These are phyloP conservation scores for Ceratobasidium papillatum DNA, from an alignment of 1,284 basidiomycete species.

Conservation along the genomic window DNA sequence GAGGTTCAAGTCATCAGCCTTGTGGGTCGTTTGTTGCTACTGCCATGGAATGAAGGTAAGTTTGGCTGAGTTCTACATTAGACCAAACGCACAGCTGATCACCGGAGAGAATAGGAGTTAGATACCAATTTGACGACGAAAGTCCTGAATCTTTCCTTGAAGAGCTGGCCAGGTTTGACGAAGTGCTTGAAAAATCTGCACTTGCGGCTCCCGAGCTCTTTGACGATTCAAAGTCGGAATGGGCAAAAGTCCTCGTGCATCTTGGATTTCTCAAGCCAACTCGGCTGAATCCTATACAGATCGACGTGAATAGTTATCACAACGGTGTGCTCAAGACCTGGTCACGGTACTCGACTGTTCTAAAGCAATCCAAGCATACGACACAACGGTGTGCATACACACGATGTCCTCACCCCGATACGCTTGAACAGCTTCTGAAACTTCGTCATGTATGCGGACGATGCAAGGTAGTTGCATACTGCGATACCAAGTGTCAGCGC, in stretches of 20 bases:
- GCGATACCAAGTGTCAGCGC: background rate
- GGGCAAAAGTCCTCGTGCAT: background rate
- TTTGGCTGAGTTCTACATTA: background rate
- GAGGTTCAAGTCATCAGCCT: background rate
- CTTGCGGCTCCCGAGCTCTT: background rate
- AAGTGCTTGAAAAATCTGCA: background rate
- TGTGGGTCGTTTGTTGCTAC: background rate
- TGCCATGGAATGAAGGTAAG: background rate
- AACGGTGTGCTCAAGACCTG: background rate
- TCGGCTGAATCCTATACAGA: background rate
- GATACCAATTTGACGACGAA: background rate
- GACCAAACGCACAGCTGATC: background rate
- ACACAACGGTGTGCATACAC: slow-evolving; percentile 4
- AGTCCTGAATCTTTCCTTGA: background rate
- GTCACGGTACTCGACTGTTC: background rate
- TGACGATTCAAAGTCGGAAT: background rate
- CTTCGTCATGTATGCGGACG: background rate
- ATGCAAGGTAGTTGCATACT: background rate
- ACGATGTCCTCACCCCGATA: background rate
- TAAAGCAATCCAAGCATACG: background rate
- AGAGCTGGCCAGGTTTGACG: background rate
- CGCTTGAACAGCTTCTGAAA: background rate
- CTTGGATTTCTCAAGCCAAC: background rate
- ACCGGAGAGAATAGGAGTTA: background rate
- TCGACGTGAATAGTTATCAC: no score